These are phyloP conservation scores for Aspergillus aculeatus DNA, from an alignment of 2,329 filamentous ascomycete species.

Conservation along the genomic window DNA sequence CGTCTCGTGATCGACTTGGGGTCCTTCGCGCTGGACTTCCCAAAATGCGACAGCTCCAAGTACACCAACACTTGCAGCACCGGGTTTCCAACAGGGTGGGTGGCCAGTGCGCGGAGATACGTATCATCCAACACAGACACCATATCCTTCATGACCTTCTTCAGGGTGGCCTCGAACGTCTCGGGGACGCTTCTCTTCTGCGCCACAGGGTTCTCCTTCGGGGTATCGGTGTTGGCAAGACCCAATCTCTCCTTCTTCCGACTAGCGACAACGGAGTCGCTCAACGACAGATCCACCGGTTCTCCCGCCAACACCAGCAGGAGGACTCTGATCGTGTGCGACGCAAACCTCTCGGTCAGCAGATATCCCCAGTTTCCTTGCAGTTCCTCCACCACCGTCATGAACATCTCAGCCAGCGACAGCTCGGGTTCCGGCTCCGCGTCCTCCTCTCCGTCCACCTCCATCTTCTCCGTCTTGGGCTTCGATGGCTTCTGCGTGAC, in stretches of 20 bases:
- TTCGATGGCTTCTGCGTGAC: slow-evolving; percentile 69
- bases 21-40: slow-evolving; percentile 65
- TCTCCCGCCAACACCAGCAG: slow-evolving; percentile 82
- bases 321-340: slow-evolving; percentile 83
- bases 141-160: slow-evolving; percentile 78
- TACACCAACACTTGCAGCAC: slow-evolving; percentile 87
- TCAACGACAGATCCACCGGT: slow-evolving; percentile 68
- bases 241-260: slow-evolving; percentile 87
- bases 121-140: slow-evolving; percentile 73
- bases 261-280: slow-evolving; percentile 77
- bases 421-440: slow-evolving; percentile 49
- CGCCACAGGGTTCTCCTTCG: slow-evolving; percentile 49
- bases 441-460: slow-evolving; percentile 48
- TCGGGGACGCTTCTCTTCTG: slow-evolving; percentile 65
- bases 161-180: slow-evolving; percentile 72
- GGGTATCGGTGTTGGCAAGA: slow-evolving; percentile 51
- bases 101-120: slow-evolving; percentile 78
- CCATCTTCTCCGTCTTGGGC: slow-evolving; percentile 41
- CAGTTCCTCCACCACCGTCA: slow-evolving; percentile 82
- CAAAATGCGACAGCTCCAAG: slow-evolving; percentile 75
- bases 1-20: slow-evolving; percentile 69
- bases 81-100: slow-evolving; percentile 87
- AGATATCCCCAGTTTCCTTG: slow-evolving; percentile 79
- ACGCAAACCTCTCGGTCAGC: slow-evolving; percentile 84
- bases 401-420: slow-evolving; percentile 81